Evolutionary conservation across 2,329 filamentous ascomycete genomes (phyloP).

Genomic region (Amphichorda felina): DNA sequence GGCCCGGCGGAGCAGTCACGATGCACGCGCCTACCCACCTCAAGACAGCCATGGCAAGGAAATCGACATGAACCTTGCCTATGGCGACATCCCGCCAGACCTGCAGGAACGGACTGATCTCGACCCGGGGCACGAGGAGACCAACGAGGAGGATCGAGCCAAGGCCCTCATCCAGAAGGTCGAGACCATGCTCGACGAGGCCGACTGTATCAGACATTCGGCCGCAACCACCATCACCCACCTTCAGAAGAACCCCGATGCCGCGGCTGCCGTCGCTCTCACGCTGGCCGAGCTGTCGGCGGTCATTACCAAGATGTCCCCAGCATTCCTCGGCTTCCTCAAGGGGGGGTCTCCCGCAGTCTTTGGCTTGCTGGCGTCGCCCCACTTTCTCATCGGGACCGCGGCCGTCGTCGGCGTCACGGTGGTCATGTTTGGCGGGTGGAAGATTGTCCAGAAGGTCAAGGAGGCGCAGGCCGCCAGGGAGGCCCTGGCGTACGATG

Average conservation of each 20-base stretch:
- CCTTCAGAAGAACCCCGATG: slow-evolving; percentile 61
- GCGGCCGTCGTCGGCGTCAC: slow-evolving; percentile 88
- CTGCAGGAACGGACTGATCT: slow-evolving; percentile 37
- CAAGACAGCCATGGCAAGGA: slow-evolving; percentile 24
- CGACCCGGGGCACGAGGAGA: slow-evolving; percentile 37
- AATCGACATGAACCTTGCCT: slow-evolving; percentile 86
- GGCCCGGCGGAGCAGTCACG: slow-evolving; percentile 17
- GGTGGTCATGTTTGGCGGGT: slow-evolving; percentile 88
- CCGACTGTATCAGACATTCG: slow-evolving; percentile 77
- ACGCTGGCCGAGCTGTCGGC: slow-evolving; percentile 85
- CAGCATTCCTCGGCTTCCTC: slow-evolving; percentile 61
- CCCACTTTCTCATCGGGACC: slow-evolving; percentile 89
- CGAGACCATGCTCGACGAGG: slow-evolving; percentile 71
- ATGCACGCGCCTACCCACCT: slow-evolving; percentile 12
- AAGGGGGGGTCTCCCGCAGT: slow-evolving; percentile 77
- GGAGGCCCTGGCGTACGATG: slow-evolving; percentile 16
- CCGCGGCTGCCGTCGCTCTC: slow-evolving; percentile 85
- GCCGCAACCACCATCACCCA: slow-evolving; percentile 74
- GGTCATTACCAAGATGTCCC: slow-evolving; percentile 72
- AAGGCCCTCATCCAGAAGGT: slow-evolving; percentile 58
- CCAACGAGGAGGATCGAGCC: slow-evolving; percentile 40
- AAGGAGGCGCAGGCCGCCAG: slow-evolving; percentile 24
- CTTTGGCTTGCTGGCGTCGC: slow-evolving; percentile 75
- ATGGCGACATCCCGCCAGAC: slow-evolving; percentile 70
- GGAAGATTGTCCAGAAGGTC: slow-evolving; percentile 93